Base-by-base conservation (phyloP, 2,329 filamentous ascomycete genomes). In the Talaromyces sp. region DNA sequence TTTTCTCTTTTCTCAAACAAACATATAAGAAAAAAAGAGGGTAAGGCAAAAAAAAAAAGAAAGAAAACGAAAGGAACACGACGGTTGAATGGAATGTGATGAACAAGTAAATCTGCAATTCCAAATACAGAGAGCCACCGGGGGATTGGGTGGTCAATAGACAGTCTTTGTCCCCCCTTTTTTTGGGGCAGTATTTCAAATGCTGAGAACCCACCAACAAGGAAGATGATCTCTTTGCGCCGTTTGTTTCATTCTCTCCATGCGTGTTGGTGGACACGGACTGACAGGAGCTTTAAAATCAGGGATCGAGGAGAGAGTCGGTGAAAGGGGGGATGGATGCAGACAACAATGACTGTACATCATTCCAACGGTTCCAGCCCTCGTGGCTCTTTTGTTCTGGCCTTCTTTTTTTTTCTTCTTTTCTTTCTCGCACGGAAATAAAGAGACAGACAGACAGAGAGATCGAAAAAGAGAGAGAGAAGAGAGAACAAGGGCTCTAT, bases 161-260 rank as follows among this genome's bases (percentile, higher is more conserved):
- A 19, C 38, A 3, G 14, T 9, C 38, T 17, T 12, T 43, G 14
- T 43, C 19, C 5, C 19, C 9, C 41, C 10, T 19, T 46, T 46
- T 24, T 21, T n/a, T n/a, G n/a, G 19, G 43, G 43, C 43, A 46
- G 43, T 19, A 46, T 14, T 21, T 46, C 21, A 11, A 19, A 46
- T 46, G n/a, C n/a, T n/a, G n/a, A 21, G 17, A 4, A 35, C 12
- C 11, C 5, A 8, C 41, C n/a, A 46, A 46, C 41, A 21, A 21
- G 41, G 41, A 7, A 17, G 55, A 38, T 41, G 59, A 58, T 61
- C 54, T 54, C 32, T 54, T 54, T 54, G 31, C 29, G n/a, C 59
- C 59, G 59, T 57, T 61, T 50, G 32, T 53, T 29, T 26, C 5
- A 27, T 52, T 17, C 9, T 51, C 48, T 24, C 29, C 38, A 55